Base-by-base conservation (phyloP, 768 basidiomycete genomes). In the Leucosporidium yakuticum region DNA sequence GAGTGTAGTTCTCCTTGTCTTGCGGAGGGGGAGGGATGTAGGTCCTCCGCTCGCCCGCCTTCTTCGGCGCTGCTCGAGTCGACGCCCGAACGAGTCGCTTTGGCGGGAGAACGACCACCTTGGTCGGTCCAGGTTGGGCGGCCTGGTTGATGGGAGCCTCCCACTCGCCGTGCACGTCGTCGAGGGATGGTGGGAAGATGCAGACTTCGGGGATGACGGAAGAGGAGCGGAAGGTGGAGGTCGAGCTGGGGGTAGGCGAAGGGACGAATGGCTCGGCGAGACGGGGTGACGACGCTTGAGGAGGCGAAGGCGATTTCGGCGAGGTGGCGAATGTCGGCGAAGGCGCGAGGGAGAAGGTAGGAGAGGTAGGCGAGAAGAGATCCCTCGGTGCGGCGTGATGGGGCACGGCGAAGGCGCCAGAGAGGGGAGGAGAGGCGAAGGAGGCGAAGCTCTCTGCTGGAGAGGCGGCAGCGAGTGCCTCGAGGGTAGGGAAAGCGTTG, bases 121-220 rank as follows among this genome's bases (percentile, higher is more conserved):
- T 57, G 55, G 55, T 57, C 4, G 20, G 31, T 6, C 31, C 21
- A 4, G 55, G 11, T 36, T 20, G 55, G 6, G 55, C 25, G 27
- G 31, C 31, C 53, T 25, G 25, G 27, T 54, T 31, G 25, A 23
- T 19, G 31, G 31, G 25, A 27, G 25, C 55, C 8, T 25, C 55
- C 55, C 32, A 14, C 12, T 32, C 17, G 5, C 20, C 55, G 31
- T 32, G 3, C 17, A 17, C 9, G 65, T 55, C 14, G 71, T 67
- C 39, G 62, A 64, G 20, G 64, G 71, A 23, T 29, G 55, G 55
- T 4, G 71, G 71, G 53, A 62, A 67, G 29, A 72, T 64, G 49
- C 68, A 65, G 9, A 72, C 60, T 58, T 72, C 71, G n/a, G 71
- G 71, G 19, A 72, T 66, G 36, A 62, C 63, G 57, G 23, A 62